Evolutionary conservation across 805 yeast genomes (phyloP).

Genomic region (Hyphopichia homilentoma): DNA sequence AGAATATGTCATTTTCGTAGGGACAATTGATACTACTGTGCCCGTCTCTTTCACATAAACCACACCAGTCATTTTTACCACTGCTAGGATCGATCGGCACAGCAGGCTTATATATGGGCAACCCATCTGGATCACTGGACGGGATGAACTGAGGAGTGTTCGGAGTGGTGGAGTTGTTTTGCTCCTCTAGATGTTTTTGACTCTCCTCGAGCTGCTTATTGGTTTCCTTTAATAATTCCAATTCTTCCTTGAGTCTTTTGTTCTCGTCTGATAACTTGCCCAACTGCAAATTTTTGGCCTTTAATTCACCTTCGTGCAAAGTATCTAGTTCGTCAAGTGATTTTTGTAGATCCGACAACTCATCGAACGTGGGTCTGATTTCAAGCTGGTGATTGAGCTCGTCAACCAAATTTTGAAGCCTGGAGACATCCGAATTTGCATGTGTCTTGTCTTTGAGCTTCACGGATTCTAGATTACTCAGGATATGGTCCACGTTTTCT

Average conservation of each 20-base stretch:
- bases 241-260: conserved; percentile 17
- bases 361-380: conserved; percentile 39
- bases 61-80: conserved; percentile 85
- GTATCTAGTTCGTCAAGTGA: conserved; percentile 40
- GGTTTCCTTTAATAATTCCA: conserved; percentile 11
- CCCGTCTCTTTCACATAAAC: conserved; percentile 86
- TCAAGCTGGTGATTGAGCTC: conserved; percentile 29
- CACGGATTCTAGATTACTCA: not conserved
- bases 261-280: conserved; percentile 17
- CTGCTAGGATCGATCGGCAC: conserved; percentile 58
- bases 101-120: conserved; percentile 51
- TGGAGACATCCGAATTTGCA: not conserved
- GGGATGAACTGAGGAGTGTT: too few species aligned
- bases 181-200: not conserved
- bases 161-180: too few species aligned
- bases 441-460: conserved; percentile 1
- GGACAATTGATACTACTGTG: conserved; percentile 89
- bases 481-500: not conserved
- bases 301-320: conserved; percentile 32
- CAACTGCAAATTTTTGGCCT: conserved; percentile 21
- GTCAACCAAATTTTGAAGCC: conserved; percentile 12
- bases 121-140: conserved; percentile 22
- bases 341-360: conserved; percentile 41
- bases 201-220: conserved; percentile 3
- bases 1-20: conserved; percentile 61